phyloP scores from a whole-genome alignment of 2,329 filamentous ascomycete species.

The Myriosclerotinia curreyana region DNA sequence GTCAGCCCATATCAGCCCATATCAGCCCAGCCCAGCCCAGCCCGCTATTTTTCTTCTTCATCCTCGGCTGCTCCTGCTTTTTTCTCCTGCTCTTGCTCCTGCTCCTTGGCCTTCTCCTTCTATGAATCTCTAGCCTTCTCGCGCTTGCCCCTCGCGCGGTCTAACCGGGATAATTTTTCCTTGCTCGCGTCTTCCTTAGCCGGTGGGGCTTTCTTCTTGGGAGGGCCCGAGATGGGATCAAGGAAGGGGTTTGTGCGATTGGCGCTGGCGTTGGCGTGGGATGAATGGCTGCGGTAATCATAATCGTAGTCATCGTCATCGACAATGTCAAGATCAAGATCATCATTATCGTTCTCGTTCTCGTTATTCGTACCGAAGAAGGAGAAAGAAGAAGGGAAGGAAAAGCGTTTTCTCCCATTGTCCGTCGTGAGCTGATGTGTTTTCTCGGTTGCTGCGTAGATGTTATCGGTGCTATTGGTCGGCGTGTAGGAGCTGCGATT shows the following conservation, averaged over 20 bases:
- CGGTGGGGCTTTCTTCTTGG: too few species aligned
- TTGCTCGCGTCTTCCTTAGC: too few species aligned
- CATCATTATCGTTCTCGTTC: neutral
- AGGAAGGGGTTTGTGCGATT: neutral
- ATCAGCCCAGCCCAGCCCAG: too few species aligned
- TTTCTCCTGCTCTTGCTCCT: neutral
- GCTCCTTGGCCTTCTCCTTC: neutral
- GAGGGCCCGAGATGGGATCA: too few species aligned
- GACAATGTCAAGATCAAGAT: neutral
- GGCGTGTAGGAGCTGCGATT: conserved; percentile 5
- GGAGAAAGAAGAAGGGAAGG: neutral
- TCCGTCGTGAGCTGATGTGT: too few species aligned
- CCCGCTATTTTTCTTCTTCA: too few species aligned
- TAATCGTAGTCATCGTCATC: neutral
- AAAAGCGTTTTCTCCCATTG: neutral
- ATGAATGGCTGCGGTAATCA: neutral
- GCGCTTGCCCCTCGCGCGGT: too few species aligned
- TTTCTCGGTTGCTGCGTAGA: neutral
- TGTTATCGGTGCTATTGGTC: neutral
- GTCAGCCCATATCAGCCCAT: too few species aligned
- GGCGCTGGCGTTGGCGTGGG: neutral
- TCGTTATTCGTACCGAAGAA: neutral
- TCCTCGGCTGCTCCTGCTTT: neutral
- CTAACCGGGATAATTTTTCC: too few species aligned
- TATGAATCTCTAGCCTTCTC: neutral